Percentiles rank a stretch among this genome's conserved stretches.
Evolutionary conservation across 192 early-diverging fungal species (phyloP).

Genomic region (Coemansia sp.): DNA sequence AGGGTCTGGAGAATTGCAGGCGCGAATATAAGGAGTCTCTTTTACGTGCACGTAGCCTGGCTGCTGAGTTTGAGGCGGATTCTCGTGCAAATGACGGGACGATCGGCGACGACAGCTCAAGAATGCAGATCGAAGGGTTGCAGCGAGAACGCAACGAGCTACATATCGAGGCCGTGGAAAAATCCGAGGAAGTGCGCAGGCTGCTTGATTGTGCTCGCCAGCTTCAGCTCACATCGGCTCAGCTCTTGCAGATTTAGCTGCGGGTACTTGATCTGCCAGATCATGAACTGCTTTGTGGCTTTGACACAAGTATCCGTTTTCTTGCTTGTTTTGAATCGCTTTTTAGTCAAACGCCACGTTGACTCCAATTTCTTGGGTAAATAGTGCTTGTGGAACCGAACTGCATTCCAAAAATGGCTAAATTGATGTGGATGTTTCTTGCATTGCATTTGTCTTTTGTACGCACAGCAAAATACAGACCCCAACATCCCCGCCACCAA

Average conservation of each 20-base stretch:
- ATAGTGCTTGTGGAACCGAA: background rate
- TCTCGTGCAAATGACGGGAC: background rate
- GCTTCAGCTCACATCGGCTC: constrained; percentile 42
- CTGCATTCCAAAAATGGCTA: constrained; percentile 21
- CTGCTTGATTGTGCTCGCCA: constrained; percentile 44
- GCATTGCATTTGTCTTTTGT: constrained; percentile 1
- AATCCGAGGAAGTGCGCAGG: constrained; percentile 30
- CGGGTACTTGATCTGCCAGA: background rate
- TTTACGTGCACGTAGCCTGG: constrained; percentile 17
- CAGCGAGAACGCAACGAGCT: constrained; percentile 26
- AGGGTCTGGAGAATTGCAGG: constrained; percentile 25
- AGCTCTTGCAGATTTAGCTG: constrained; percentile 30
- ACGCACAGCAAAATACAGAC: background rate
- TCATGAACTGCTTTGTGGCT: background rate
- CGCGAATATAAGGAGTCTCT: constrained; percentile 31
- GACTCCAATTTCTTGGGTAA: background rate
- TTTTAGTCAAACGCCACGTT: background rate
- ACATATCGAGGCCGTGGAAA: constrained; percentile 28
- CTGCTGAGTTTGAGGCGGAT: constrained; percentile 1
- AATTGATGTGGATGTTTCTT: constrained; percentile 9
- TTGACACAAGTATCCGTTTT: background rate
- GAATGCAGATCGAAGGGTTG: constrained; percentile 5
- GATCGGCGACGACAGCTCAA: background rate
- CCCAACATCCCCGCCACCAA: background rate
- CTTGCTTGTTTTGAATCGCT: background rate